phyloP scores from a whole-genome alignment of 208 protist species.

The Leishmania tropica region DNA sequence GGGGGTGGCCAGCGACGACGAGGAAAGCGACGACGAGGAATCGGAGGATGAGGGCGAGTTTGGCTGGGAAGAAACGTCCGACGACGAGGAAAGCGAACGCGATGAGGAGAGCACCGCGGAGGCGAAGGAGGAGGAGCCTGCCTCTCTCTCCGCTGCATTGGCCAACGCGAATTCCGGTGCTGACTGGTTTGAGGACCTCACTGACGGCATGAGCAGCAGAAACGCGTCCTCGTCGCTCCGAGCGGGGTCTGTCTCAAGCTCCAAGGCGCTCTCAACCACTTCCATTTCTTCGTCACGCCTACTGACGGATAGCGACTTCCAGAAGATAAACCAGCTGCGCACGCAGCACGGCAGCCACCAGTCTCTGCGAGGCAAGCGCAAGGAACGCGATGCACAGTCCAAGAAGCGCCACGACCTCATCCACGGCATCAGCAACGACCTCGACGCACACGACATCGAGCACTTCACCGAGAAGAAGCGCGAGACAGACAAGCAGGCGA shows the following conservation, averaged over 20 bases:
- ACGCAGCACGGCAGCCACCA: slow-evolving; percentile 70
- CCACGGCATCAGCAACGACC: slow-evolving; percentile 78
- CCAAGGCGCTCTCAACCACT: slow-evolving; percentile 31
- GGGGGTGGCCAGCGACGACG: slow-evolving; percentile 18
- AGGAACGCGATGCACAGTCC: slow-evolving; percentile 54
- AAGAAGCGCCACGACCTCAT: slow-evolving; percentile 72
- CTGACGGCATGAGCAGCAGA: slow-evolving; percentile 16
- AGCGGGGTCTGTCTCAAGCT: slow-evolving; percentile 38
- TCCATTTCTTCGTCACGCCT: slow-evolving; percentile 65
- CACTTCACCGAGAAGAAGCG: slow-evolving; percentile 87
- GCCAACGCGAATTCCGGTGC: slow-evolving; percentile 11
- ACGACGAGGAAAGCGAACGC: slow-evolving; percentile 32
- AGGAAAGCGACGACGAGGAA: slow-evolving; percentile 26
- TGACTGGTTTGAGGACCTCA: slow-evolving; percentile 80
- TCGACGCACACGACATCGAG: slow-evolving; percentile 84
- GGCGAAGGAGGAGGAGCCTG: slow-evolving; percentile 31
- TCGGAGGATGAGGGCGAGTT: slow-evolving; percentile 21
- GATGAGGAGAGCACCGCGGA: slow-evolving; percentile 30
- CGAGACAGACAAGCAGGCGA: slow-evolving; percentile 77
- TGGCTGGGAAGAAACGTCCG: slow-evolving; percentile 27
- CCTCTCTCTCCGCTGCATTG: slow-evolving; percentile 33
- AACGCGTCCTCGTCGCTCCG: slow-evolving; percentile 19
- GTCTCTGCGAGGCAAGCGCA: slow-evolving; percentile 75
- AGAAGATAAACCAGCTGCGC: slow-evolving; percentile 80
- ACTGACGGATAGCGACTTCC: slow-evolving; percentile 85